Conservation (phyloP, 208 protist genomes). For the Wallacemonas sp. region DNA sequence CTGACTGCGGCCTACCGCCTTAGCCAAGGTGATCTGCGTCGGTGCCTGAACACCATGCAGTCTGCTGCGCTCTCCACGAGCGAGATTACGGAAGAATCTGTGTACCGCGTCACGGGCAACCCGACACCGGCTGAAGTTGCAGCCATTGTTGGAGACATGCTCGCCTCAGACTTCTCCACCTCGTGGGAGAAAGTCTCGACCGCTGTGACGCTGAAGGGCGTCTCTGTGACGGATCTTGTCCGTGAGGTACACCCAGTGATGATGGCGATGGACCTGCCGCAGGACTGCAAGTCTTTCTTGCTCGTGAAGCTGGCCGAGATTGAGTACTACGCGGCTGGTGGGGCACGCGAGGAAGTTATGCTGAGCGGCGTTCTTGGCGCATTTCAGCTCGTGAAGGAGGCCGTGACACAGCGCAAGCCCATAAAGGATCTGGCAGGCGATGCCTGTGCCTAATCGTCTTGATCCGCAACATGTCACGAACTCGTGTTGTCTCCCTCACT, state of each 20-base stretch:
- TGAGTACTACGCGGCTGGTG: constrained; percentile 81
- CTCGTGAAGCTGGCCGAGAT: constrained; percentile 75
- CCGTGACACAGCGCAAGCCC: constrained; percentile 69
- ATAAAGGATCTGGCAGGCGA: constrained; percentile 43
- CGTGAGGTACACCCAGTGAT: constrained; percentile 79
- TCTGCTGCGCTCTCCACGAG: constrained; percentile 71
- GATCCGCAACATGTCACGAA: no score
- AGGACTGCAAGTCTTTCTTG: constrained; percentile 85
- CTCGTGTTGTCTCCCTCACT: no score
- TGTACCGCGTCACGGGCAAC: constrained; percentile 87
- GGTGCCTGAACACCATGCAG: constrained; percentile 97
- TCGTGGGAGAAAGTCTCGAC: constrained; percentile 58
- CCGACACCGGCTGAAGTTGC: constrained; percentile 74
- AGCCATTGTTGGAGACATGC: constrained; percentile 74
- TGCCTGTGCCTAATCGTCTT: background rate
- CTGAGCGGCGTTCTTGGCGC: constrained; percentile 73
- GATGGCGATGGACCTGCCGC: constrained; percentile 83
- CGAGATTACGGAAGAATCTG: constrained; percentile 75
- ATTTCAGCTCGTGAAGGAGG: constrained; percentile 86
- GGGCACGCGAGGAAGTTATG: constrained; percentile 52
- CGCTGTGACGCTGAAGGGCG: constrained; percentile 49
- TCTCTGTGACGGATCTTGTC: constrained; percentile 73
- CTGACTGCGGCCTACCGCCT: constrained; percentile 93
- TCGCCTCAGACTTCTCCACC: constrained; percentile 58
- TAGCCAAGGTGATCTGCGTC: constrained; percentile 96